These are phyloP conservation scores for Coffea eugenioides DNA, from an alignment of 257 asterid genomes.

Conservation along the genomic window DNA sequence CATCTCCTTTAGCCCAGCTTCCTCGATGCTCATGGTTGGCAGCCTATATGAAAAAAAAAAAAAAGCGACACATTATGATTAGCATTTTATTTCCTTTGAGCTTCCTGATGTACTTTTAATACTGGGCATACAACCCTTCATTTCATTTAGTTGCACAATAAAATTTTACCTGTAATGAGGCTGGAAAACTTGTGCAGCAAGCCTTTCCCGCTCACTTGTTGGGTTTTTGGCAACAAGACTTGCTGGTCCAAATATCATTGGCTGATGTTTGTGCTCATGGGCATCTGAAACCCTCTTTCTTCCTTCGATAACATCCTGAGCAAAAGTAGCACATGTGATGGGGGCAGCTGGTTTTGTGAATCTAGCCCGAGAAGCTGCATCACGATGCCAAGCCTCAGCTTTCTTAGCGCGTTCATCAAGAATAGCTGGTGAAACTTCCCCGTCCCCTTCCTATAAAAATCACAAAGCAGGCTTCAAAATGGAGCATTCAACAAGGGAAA, in stretches of 20 bases:
- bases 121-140: not conserved
- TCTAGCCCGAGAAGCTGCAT: slow-evolving; percentile 69
- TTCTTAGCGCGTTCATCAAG: slow-evolving; percentile 82
- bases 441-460: slow-evolving; percentile 57
- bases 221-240: slow-evolving; percentile 77
- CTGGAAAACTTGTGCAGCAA: slow-evolving; percentile 96
- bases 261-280: slow-evolving; percentile 92
- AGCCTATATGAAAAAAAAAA: slow-evolving; percentile 40
- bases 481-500: not conserved
- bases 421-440: slow-evolving; percentile 50
- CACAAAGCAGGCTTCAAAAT: not conserved
- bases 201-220: slow-evolving; percentile 77
- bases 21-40: slow-evolving; percentile 99
- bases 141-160: not conserved
- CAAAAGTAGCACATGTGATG: slow-evolving; percentile 96
- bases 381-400: slow-evolving; percentile 91
- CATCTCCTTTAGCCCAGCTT: slow-evolving; percentile 97
- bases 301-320: slow-evolving; percentile 96
- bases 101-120: not conserved
- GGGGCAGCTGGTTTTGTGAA: slow-evolving; percentile 71
- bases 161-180: slow-evolving; percentile 70
- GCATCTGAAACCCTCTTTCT: slow-evolving; percentile 63
- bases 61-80: not conserved
- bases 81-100: not conserved
- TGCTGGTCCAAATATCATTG: slow-evolving; percentile 93